Evolutionary conservation across 768 basidiomycete species (phyloP).

Genomic region (Hemileccinum impolitum): DNA sequence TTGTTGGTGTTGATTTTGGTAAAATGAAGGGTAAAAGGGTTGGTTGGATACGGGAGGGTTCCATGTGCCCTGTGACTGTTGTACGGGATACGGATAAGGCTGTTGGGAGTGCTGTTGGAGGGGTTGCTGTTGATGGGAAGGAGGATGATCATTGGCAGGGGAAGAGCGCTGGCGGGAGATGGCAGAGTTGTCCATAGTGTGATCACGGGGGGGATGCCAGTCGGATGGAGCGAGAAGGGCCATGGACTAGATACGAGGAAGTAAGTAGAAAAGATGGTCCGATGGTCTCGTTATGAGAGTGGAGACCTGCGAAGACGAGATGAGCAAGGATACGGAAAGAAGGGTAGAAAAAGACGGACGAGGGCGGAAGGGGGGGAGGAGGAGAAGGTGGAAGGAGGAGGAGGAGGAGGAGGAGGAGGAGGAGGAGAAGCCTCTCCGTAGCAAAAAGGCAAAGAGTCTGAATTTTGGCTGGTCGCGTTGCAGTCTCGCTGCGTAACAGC

Average conservation of each 20-base stretch:
- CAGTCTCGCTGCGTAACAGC: slow-evolving; percentile 9
- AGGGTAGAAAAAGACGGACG: background rate
- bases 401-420: background rate
- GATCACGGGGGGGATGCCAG: slow-evolving; percentile 68
- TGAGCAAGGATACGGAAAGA: too few species aligned
- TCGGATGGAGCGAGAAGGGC: slow-evolving; percentile 76
- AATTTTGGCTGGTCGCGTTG: slow-evolving; percentile 5
- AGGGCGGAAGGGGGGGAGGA: background rate
- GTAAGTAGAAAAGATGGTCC: background rate
- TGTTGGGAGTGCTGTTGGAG: slow-evolving; percentile 26
- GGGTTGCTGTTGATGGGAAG: slow-evolving; percentile 27
- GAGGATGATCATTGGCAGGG: slow-evolving; percentile 51
- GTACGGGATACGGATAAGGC: slow-evolving; percentile 66
- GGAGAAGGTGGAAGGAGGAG: background rate
- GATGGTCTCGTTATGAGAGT: slow-evolving; percentile 13
- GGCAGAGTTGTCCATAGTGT: slow-evolving; percentile 53
- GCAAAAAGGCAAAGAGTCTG: background rate
- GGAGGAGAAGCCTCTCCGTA: background rate
- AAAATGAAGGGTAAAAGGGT: slow-evolving; percentile 77
- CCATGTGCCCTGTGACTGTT: slow-evolving; percentile 69
- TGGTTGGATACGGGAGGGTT: slow-evolving; percentile 61
- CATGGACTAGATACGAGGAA: slow-evolving; percentile 44
- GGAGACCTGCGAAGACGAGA: background rate
- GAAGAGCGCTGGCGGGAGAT: slow-evolving; percentile 59
- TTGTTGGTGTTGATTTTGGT: slow-evolving; percentile 67